Base-by-base conservation (phyloP, 2,329 filamentous ascomycete species). In the Cordyceps cicadae region DNA sequence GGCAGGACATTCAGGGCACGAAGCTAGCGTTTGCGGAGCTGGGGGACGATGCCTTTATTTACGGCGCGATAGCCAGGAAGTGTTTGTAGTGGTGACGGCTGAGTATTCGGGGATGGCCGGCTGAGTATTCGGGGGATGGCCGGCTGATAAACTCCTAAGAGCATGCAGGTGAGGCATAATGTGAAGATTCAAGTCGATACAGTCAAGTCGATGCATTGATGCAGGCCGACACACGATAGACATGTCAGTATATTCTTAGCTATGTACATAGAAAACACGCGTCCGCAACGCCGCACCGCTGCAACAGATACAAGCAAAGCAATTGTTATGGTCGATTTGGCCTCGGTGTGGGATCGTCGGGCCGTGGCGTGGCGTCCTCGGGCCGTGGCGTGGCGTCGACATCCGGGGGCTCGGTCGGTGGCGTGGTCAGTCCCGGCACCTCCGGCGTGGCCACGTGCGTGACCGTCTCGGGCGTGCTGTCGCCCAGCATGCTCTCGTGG, bases 401-500 rank as follows among this genome's bases (percentile, higher is more conserved):
- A 55, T 68, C 70, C 21, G 24, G 32, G 3, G 21, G 21, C n/a
- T 62, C 57, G n/a, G 56, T 59, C 34, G 59, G 60, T 21, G 60
- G 60, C n/a, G 60, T 61, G 1, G 48, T 52, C 26, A 75, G 63
- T 9, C 70, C 56, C 14, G 70, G 70, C 60, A 71, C 63, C 62
- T 80, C 78, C 1, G 81, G 79, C 17, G 79, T 80, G 49, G 69
- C 72, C 14, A 80, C 76, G 67, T 81, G 78, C 3, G 80, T 81
- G n/a, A 76, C 71, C n/a, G 78, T 76, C 64, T 82, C 81, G 1
- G 77, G 71, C 15, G 77, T 77, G 65, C 75, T 78, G 52, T 83
- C 81, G 3, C 75, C 73, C 14, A 81, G 78, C 59, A 90, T 83
- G 69, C 92, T 96, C 54, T 95, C 93, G 67, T 93, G 88, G 69